Conservation (phyloP, 768 basidiomycete species). For the Tricholoma terreum region DNA sequence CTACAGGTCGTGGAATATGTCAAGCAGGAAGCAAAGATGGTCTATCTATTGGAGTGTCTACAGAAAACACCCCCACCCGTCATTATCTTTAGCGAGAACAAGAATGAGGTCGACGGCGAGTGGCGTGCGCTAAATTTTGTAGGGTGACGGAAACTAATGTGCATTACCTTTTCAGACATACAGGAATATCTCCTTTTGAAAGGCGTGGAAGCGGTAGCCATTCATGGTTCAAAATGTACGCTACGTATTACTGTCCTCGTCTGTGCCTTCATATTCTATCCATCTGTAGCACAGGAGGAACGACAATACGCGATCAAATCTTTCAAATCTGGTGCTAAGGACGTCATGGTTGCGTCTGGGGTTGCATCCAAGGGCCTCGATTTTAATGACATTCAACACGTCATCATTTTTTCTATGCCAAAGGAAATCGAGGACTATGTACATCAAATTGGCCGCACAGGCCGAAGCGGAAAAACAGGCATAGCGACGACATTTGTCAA, state of each 20-base stretch:
- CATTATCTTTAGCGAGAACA: constrained; percentile 97
- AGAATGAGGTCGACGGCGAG: constrained; percentile 99
- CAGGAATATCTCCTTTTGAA: constrained; percentile 97
- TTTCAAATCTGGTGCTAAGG: constrained; percentile 96
- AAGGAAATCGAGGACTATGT: constrained; percentile 99
- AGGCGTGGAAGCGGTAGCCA: constrained; percentile 97
- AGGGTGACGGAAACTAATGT: not conserved
- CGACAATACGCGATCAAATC: constrained; percentile 98
- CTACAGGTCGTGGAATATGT: constrained; percentile 97
- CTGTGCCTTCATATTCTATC: not conserved
- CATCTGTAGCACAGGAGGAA: constrained; percentile 83
- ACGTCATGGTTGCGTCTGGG: constrained; percentile 98
- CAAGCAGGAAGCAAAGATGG: constrained; percentile 99
- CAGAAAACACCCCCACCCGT: constrained; percentile 99
- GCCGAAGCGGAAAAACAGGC: constrained; percentile 95
- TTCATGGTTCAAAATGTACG: constrained; percentile 95
- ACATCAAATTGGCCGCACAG: constrained; percentile 98
- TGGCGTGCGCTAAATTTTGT: not conserved
- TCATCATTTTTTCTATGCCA: constrained; percentile 99
- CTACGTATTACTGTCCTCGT: not conserved
- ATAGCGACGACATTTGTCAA: constrained; percentile 99
- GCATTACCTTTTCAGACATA: constrained; percentile 64
- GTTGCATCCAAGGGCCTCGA: constrained; percentile 98
- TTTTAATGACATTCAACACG: constrained; percentile 98
- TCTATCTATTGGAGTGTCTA: constrained; percentile 93